Evolutionary conservation across 176 grass and related monocot species (phyloP).

Genomic region (Lolium multiflorum): DNA sequence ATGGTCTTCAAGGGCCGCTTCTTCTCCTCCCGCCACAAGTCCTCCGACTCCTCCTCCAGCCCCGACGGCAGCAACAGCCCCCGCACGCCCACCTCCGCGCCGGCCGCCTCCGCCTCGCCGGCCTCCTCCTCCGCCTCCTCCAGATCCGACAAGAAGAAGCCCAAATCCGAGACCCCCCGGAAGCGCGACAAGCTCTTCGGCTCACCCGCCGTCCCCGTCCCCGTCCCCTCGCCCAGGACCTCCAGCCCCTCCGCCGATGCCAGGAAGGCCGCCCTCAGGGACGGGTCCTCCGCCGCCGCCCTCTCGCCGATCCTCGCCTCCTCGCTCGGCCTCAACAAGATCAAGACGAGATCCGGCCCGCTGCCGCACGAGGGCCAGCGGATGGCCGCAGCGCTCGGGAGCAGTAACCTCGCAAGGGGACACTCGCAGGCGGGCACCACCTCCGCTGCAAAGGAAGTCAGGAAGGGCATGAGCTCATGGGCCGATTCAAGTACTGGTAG

Average conservation of each 20-base stretch:
- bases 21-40: constrained; percentile 89
- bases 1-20: constrained; percentile 99
- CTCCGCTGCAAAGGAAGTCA: constrained; percentile 28
- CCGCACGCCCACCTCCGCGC: constrained; percentile 66
- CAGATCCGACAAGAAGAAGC: constrained; percentile 95
- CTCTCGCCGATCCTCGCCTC: constrained; percentile 96
- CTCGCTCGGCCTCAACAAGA: constrained; percentile 96
- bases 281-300: constrained; percentile 43
- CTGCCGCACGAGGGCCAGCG: constrained; percentile 91
- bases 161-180: constrained; percentile 73
- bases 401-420: constrained; percentile 81
- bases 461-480: constrained; percentile 50
- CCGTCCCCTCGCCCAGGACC: too few relatives aligned
- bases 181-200: constrained; percentile 59
- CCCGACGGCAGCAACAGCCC: constrained; percentile 97
- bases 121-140: constrained; percentile 55
- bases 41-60: constrained; percentile 72
- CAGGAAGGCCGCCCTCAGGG: constrained; percentile 52
- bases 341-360: constrained; percentile 99
- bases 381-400: constrained; percentile 73
- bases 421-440: constrained; percentile 49
- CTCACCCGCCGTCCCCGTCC: constrained; percentile 37
- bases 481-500: constrained; percentile 45
- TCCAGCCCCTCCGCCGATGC: constrained; percentile 48
- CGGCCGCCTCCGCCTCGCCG: constrained; percentile 36